Evolutionary conservation across 345 rosid genomes (phyloP), one percentile per base, ranked within the genome.

Genomic region (Garcia nutans): DNA sequence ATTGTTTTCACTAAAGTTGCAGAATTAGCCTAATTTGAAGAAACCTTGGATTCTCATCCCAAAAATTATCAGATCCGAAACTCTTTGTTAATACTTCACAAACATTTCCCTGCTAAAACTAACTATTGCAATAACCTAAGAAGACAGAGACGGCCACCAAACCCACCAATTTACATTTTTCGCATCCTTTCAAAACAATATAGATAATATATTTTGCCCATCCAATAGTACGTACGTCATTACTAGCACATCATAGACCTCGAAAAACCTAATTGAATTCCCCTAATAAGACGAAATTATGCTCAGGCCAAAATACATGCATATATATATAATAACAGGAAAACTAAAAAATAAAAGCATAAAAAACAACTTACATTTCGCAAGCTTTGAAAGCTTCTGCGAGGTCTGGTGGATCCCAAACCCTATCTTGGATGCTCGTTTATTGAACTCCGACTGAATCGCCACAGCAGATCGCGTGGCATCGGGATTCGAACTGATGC

Each of bases 321-420:
- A 19, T 57, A 57, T 0, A 20, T 20, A 22, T 0, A 37, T 37
- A 37, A 67, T 8, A 44, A 3, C 6, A 11, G 8, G 8, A 16
- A 33, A 50, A 50, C 15, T 3, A 3, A n/a, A 8, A 67, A 71
- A 22, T 16, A 28, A 44, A 69, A 61, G 45, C 56, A 6, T 47
- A 10, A 59, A 23, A 9, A 49, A 6, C 20, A 65, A 74, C 96
- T 86, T 77, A 90, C 97, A 82, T 85, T 90, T 88, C 8, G 97
- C 92, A 7, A 92, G 88, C 86, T 90, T 92, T 0, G 93, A 77
- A 9, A 92, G 90, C 83, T 90, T 92, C 83, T 89, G 95, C 19
- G 97, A 92, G 23, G 97, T 89, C 76, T 92, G 97, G 71, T 89
- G 89, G 52, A 90, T 90, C 60, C 90, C 92, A 45, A 74, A 75